Evolutionary conservation across 75 land plant species (phyloP), one percentile per base, ranked within the genome.

Genomic region (Pseudotsuga menziesii): DNA sequence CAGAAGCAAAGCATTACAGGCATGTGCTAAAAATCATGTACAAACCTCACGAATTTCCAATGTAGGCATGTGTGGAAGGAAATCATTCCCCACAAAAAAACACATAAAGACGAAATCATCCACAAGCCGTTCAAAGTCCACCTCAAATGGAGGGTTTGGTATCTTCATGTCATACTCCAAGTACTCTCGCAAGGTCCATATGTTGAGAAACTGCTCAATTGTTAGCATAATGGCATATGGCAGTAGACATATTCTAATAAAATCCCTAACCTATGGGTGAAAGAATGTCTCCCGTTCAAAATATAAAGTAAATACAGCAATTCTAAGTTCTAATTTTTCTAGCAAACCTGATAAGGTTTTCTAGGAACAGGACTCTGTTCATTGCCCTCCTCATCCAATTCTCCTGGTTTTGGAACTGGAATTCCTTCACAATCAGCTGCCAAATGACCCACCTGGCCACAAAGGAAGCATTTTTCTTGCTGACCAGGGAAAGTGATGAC

Each of bases 61-160:
- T 5, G 99, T 92, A 13, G 99, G 99, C 99, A 94, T 92, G 81
- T 94, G 99, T 41, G 99, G 99, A 36, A 96, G 93, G 79, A 96
- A 96, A 76, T 96, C 99, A 83, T 96, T 96, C 56, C 99, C 99
- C 67, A 96, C 99, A 88, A 96, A 96, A 63, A 96, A 96, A 78
- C 99, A 96, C 81, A 96, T 78, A 77, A 96, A 96, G 22, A 96
- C 98, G 82, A 96, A 96, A 77, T 96, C 99, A 79, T 96, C 99
- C 36, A 96, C 84, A 13, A 96, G 56, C 11, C 99, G 76, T 72
- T 96, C 99, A 83, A 96, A 92, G 64, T 92, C 88, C 16, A 90
- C 84, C 73, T 80, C 69, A 79, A 92, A 94, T 56, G 96, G 94
- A 61, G 96, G 84, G 57, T 92, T 80, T 3, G 76, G 60, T 75